phyloP scores from a whole-genome alignment of 352 stramenopile genomes.

The Globisporangium heterothallicum region DNA sequence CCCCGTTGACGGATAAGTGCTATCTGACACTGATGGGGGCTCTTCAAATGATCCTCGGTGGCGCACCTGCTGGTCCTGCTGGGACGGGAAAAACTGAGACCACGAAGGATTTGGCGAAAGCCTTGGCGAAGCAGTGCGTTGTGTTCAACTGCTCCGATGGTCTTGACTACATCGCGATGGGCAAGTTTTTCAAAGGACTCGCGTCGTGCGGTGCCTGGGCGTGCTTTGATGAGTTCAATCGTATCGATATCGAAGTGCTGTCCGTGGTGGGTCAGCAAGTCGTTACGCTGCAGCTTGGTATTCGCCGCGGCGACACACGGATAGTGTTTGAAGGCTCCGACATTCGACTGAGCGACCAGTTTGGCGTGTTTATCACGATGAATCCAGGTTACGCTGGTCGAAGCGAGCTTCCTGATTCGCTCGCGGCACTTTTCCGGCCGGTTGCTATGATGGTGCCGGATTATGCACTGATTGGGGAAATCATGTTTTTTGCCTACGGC shows the following conservation, averaged over 20 bases:
- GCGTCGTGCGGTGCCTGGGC: slow-evolving; percentile 92
- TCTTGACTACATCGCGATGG: slow-evolving; percentile 93
- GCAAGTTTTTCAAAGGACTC: slow-evolving; percentile 93
- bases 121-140: slow-evolving; percentile 93
- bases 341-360: slow-evolving; percentile 91
- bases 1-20: slow-evolving; percentile 94
- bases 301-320: slow-evolving; percentile 70
- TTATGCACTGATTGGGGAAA: slow-evolving; percentile 86
- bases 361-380: slow-evolving; percentile 90
- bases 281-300: slow-evolving; percentile 88
- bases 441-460: slow-evolving; percentile 92
- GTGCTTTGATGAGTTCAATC: slow-evolving; percentile 90
- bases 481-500: slow-evolving; percentile 90
- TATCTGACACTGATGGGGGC: slow-evolving; percentile 95
- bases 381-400: slow-evolving; percentile 86
- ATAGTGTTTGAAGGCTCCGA: slow-evolving; percentile 95
- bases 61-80: slow-evolving; percentile 89
- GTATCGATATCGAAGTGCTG: slow-evolving; percentile 86
- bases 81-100: slow-evolving; percentile 95
- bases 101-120: slow-evolving; percentile 94
- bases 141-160: slow-evolving; percentile 94
- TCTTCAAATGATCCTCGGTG: slow-evolving; percentile 93
- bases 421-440: slow-evolving; percentile 80
- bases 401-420: slow-evolving; percentile 83
- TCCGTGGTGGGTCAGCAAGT: slow-evolving; percentile 89